phyloP scores from a whole-genome alignment of 306 rosid genomes.

The Citrullus colocynthis region DNA sequence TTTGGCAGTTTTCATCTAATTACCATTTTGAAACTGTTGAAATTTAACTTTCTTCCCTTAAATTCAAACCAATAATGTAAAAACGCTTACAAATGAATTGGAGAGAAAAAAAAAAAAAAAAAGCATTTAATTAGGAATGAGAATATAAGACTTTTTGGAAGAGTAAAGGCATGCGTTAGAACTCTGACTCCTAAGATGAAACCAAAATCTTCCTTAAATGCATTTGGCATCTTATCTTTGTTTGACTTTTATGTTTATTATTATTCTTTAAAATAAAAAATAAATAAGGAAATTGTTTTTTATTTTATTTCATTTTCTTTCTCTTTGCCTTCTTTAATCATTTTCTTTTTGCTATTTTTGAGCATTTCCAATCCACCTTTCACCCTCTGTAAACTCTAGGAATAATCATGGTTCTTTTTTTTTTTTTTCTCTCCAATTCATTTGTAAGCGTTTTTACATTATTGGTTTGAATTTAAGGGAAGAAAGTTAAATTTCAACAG shows the following conservation, averaged over 20 bases:
- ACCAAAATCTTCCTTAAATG: conserved; percentile 19
- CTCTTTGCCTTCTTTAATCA: no score
- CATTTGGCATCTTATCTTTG: conserved; percentile 13
- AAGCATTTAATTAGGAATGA: background rate
- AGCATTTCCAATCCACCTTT: no score
- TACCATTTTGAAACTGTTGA: background rate
- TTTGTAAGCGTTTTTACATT: background rate
- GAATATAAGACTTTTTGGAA: background rate
- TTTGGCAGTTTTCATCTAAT: background rate
- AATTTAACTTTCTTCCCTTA: background rate
- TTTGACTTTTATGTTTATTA: conserved; percentile 15
- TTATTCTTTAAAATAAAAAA: background rate
- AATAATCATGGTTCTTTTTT: no score
- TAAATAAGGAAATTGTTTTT: background rate
- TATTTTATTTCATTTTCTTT: no score
- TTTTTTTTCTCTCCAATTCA: background rate
- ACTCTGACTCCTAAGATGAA: conserved; percentile 35
- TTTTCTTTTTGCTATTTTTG: no score
- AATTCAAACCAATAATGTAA: background rate
- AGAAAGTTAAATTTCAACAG: background rate
- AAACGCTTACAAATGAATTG: background rate
- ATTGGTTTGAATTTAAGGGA: background rate
- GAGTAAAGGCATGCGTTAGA: conserved; percentile 33
- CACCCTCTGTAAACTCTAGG: no score
- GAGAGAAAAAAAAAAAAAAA: background rate